Evolutionary conservation across 768 basidiomycete genomes (phyloP).

Genomic region (Mrakia blollopis): DNA sequence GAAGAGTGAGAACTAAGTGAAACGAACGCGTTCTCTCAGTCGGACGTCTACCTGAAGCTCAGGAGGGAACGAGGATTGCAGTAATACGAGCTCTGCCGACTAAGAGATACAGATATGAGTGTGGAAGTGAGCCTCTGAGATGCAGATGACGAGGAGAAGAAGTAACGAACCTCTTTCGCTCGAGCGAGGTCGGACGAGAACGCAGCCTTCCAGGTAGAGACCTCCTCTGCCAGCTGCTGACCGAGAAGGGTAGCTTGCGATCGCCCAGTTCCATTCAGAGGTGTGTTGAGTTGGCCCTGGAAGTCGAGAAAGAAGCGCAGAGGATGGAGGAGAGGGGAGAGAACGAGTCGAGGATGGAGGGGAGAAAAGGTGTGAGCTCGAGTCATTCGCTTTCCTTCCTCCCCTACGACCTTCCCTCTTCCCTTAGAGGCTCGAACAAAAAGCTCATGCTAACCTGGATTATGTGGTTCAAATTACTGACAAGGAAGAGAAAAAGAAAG

Average conservation of each 20-base stretch:
- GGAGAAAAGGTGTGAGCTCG: background rate
- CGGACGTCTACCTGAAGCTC: background rate
- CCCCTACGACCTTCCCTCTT: too few species aligned
- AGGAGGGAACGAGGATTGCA: background rate
- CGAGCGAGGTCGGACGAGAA: constrained; percentile 12
- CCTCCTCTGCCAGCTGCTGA: background rate
- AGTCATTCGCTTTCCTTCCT: background rate
- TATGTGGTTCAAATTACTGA: background rate
- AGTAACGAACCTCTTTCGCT: constrained; percentile 2
- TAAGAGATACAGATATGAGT: background rate
- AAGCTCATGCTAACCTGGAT: background rate
- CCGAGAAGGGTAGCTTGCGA: background rate
- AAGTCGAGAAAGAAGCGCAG: background rate
- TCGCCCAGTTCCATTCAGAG: constrained; percentile 4
- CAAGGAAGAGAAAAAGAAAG: background rate
- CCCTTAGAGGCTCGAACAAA: too few species aligned
- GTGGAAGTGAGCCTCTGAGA: background rate
- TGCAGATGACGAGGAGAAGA: background rate
- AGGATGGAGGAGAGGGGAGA: background rate
- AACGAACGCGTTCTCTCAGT: constrained; percentile 13
- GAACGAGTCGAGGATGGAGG: too few species aligned
- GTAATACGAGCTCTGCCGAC: constrained; percentile 2
- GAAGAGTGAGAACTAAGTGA: too few species aligned
- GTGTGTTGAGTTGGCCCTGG: constrained; percentile 17
- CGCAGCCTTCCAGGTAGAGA: background rate